phyloP scores from a whole-genome alignment of 768 basidiomycete species.

The Lentinula detonsa region DNA sequence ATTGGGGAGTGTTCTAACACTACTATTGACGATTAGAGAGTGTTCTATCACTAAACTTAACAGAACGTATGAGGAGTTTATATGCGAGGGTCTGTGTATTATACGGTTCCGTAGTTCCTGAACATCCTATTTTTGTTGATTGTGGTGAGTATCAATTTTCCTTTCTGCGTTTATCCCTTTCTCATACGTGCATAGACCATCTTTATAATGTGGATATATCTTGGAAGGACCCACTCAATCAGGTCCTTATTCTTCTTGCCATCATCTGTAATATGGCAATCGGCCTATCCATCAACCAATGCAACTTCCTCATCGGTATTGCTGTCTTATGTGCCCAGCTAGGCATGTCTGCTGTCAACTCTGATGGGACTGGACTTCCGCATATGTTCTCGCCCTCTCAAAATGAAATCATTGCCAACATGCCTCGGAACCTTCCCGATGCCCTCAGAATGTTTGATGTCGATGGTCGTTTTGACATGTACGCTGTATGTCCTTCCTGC shows the following conservation, averaged over 20 bases:
- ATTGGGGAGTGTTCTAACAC: too few species aligned
- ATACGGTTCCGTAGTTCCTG: background rate
- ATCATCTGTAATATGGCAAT: constrained; percentile 11
- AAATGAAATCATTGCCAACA: constrained; percentile 2
- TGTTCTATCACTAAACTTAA: too few species aligned
- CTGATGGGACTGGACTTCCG: background rate
- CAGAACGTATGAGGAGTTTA: background rate
- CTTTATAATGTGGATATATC: background rate
- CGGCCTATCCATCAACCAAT: constrained; percentile 7
- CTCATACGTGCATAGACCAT: background rate
- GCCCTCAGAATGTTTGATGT: background rate
- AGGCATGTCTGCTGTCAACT: constrained; percentile 6
- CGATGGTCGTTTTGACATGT: background rate
- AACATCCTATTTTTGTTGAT: background rate
- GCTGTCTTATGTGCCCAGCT: constrained; percentile 3
- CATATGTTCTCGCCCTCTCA: background rate
- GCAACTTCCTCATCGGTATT: constrained; percentile 12
- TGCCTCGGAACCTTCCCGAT: constrained; percentile 1
- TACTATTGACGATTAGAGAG: too few species aligned
- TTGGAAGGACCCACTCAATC: constrained; percentile 4
- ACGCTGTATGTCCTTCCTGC: constrained; percentile 1
- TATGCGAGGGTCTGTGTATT: background rate
- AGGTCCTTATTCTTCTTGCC: constrained; percentile 8
- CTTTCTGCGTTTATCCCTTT: background rate
- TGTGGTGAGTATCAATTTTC: background rate